These are phyloP conservation scores for Gymnopus androsaceus DNA, from an alignment of 1,284 basidiomycete genomes.

Conservation along the genomic window DNA sequence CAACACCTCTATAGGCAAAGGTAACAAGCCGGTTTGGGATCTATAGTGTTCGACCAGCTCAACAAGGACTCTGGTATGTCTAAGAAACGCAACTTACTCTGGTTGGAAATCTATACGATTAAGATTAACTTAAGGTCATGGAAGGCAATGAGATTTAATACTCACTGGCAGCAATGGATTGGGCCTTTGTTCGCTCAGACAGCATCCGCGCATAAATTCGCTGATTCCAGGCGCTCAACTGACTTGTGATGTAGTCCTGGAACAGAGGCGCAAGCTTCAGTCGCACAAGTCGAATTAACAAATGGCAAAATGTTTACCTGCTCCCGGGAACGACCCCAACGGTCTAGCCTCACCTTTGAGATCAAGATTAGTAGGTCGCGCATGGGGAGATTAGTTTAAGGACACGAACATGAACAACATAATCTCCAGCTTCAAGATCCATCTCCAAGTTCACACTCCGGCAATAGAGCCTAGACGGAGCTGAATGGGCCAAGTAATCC, in stretches of 20 bases:
- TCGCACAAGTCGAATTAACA: neutral
- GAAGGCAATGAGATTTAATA: neutral
- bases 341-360: constrained; percentile 14
- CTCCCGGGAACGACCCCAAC: neutral
- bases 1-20: constrained; percentile 34
- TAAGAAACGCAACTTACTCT: constrained; percentile 27
- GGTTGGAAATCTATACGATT: constrained; percentile 37
- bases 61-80: neutral
- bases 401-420: constrained; percentile 17
- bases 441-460: constrained; percentile 32
- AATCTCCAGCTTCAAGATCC: constrained; percentile 32
- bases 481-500: constrained; percentile 27
- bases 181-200: constrained; percentile 43
- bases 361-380: neutral
- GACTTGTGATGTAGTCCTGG: constrained; percentile 9
- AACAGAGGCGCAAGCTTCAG: neutral
- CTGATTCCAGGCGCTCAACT: constrained; percentile 17
- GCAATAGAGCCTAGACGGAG: constrained; percentile 26
- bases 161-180: constrained; percentile 48
- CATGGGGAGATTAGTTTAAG: neutral
- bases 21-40: constrained; percentile 27
- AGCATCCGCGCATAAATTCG: constrained; percentile 27
- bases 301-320: neutral
- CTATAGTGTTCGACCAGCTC: constrained; percentile 19
- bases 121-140: neutral